Base-by-base conservation (phyloP, 2,329 filamentous ascomycete species). In the Venturia pyrina region DNA sequence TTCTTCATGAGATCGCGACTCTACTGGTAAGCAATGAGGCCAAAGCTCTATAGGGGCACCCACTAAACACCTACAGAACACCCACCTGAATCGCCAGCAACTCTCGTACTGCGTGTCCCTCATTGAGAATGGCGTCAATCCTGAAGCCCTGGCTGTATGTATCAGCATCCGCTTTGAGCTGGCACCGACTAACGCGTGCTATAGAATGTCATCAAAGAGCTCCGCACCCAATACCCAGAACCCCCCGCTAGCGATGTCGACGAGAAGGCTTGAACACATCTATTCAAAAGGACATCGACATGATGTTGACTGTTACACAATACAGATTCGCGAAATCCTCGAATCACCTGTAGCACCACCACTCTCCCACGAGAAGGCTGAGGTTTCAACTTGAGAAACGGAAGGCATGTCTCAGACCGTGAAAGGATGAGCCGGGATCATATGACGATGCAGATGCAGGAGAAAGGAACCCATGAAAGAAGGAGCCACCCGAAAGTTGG, bases 81-180 rank as follows among this genome's bases (percentile, higher is more conserved):
- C 93, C 68, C 86, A 96, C 69, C 87, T 99, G 59, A 93, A 97
- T 76, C 87, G 93, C 41, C 89, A 92, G 65, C 92, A 93, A 24
- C 82, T 99, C 21, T 96, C 93, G 3, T 90, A 97, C 69, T 99
- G 95, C 77, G 93, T 98, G 67, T 96, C 92, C 65, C 85, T 99
- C 76, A 96, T 99, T 71, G 95, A 99, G 78, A 96, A 96, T 73
- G 95, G 95, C 17, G 91, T 98, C 40, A 96, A 96, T 74, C 95
- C 95, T 0, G 93, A 98, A 75, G 95, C 93, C 0, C 81, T 99
- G 41, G 93, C 93, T 32, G 95, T 98, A 83, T 73, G 91, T 80
- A 4, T 32, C 44, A 8, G 4, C 7, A 21, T 17, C 21, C 46
- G 19, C 15, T 32, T 28, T 8, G 57, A 44, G 0, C 60, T 95